phyloP scores from a whole-genome alignment of 2,329 filamentous ascomycete species.

The Cladobotryum protrusum region DNA sequence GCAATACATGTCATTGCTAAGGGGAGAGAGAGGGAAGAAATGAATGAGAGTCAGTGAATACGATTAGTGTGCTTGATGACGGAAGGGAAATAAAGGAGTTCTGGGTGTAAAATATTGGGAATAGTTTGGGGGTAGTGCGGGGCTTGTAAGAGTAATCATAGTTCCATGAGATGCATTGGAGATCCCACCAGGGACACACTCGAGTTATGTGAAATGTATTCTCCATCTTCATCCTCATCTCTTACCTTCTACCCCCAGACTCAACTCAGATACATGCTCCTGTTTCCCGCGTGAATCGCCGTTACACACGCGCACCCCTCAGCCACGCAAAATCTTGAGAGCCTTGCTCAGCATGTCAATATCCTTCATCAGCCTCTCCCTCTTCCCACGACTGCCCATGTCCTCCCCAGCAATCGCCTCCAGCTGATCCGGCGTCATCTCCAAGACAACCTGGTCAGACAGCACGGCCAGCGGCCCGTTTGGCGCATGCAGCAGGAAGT shows the following conservation, averaged over 20 bases:
- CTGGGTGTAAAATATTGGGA: background rate
- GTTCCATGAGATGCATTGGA: background rate
- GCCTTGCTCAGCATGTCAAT: slow-evolving; percentile 39
- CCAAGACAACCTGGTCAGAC: slow-evolving; percentile 42
- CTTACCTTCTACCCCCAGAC: background rate
- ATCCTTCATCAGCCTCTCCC: slow-evolving; percentile 37
- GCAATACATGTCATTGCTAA: slow-evolving; percentile 7
- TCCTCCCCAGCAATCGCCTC: slow-evolving; percentile 52
- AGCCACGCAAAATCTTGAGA: slow-evolving; percentile 17
- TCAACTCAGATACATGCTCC: background rate
- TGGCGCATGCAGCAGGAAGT: slow-evolving; percentile 45
- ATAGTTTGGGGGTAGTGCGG: background rate
- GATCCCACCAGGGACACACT: background rate
- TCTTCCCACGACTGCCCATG: slow-evolving; percentile 17
- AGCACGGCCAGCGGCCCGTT: slow-evolving; percentile 49
- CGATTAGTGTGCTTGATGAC: no score
- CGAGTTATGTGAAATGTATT: background rate
- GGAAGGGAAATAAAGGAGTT: no score
- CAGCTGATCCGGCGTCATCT: slow-evolving; percentile 42
- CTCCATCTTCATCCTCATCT: background rate
- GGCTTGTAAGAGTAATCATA: background rate
- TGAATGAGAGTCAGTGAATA: no score
- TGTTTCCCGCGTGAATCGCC: background rate
- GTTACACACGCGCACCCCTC: background rate
- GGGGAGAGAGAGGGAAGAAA: background rate